Evolutionary conservation across 2,329 filamentous ascomycete species (phyloP).

Genomic region (Monilinia aucupariae): DNA sequence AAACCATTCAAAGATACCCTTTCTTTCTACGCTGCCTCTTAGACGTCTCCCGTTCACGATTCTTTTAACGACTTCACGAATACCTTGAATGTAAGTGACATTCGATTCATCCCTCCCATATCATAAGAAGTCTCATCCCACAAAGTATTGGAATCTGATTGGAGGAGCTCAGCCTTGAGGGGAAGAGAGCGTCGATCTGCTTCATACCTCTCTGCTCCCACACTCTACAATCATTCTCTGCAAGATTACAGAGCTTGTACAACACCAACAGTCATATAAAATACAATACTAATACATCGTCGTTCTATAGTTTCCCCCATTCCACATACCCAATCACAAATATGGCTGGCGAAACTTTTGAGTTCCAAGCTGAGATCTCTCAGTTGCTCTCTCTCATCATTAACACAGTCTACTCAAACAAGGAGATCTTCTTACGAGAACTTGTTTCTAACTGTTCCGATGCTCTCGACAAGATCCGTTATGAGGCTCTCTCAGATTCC

Average conservation of each 20-base stretch:
- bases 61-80: slow-evolving; percentile 17
- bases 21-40: slow-evolving; percentile 14
- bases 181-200: neutral
- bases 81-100: slow-evolving; percentile 13
- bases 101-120: neutral
- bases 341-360: slow-evolving; percentile 91
- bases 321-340: slow-evolving; percentile 41
- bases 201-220: neutral
- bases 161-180: neutral
- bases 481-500: slow-evolving; percentile 94
- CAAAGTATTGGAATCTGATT: neutral
- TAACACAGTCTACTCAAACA: slow-evolving; percentile 99
- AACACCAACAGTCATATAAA: neutral
- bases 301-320: slow-evolving; percentile 13
- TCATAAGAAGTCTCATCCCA: neutral
- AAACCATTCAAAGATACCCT: slow-evolving; percentile 17
- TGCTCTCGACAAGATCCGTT: slow-evolving; percentile 99
- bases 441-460: slow-evolving; percentile 97
- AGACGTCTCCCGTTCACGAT: slow-evolving; percentile 1
- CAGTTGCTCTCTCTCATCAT: slow-evolving; percentile 99
- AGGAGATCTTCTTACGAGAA: slow-evolving; percentile 99
- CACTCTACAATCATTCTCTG: no score
- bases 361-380: slow-evolving; percentile 99
- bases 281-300: neutral
- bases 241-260: neutral